Evolutionary conservation across 2,329 filamentous ascomycete species (phyloP).

Genomic region (Alternaria gansuensis): DNA sequence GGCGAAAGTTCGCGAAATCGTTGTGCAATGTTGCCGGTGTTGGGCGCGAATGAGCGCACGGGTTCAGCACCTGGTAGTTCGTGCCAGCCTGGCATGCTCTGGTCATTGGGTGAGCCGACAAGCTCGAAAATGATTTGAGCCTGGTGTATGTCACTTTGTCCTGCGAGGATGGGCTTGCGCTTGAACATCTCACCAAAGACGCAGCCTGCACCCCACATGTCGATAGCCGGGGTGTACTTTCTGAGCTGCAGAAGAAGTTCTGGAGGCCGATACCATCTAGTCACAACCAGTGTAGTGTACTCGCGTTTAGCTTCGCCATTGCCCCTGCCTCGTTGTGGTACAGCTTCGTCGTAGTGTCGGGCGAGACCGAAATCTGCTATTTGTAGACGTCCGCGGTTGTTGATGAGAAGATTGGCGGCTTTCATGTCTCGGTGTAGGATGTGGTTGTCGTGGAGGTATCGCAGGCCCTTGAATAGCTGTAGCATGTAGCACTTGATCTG

Average conservation of each 20-base stretch:
- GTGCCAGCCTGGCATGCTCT: constrained; percentile 92
- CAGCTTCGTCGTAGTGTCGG: constrained; percentile 86
- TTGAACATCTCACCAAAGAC: constrained; percentile 98
- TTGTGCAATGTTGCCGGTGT: constrained; percentile 71
- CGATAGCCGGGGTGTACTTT: constrained; percentile 95
- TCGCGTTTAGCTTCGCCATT: constrained; percentile 87
- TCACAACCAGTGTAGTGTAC: constrained; percentile 97
- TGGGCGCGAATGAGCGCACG: constrained; percentile 68
- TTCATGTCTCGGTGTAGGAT: constrained; percentile 99
- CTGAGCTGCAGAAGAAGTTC: constrained; percentile 89
- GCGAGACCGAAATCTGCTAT: constrained; percentile 98
- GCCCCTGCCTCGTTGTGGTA: constrained; percentile 77
- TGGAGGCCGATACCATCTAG: constrained; percentile 94
- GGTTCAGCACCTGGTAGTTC: constrained; percentile 81
- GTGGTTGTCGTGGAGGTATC: constrained; percentile 83
- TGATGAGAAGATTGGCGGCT: constrained; percentile 95
- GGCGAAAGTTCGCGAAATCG: constrained; percentile 79
- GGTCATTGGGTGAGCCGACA: constrained; percentile 86
- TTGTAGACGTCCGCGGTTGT: constrained; percentile 89
- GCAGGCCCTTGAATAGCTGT: constrained; percentile 87
- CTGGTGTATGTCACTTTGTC: constrained; percentile 88
- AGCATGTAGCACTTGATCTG: constrained; percentile 99
- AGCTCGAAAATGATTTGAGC: constrained; percentile 93
- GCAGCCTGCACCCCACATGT: constrained; percentile 99
- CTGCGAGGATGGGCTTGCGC: constrained; percentile 89